Evolutionary conservation across 495 filamentous ascomycete species (phyloP).

Genomic region (Bathelium albidoporum): DNA sequence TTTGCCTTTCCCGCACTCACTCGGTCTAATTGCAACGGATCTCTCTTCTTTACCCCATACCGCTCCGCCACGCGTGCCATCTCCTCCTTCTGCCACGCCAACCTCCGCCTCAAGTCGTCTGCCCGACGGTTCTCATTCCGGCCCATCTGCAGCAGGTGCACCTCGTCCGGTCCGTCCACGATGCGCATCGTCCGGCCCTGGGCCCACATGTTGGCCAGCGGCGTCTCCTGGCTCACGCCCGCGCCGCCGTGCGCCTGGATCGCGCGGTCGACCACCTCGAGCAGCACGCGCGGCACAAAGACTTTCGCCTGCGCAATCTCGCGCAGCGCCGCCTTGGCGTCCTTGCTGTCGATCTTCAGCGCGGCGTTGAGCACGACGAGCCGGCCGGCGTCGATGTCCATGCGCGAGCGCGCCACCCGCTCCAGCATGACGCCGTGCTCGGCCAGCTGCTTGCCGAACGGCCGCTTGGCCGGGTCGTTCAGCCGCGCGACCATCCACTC

Average conservation of each 20-base stretch:
- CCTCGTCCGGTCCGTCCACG: constrained; percentile 35
- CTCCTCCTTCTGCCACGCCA: constrained; percentile 30
- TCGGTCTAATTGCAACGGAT: constrained; percentile 28
- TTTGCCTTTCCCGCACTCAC: constrained; percentile 11
- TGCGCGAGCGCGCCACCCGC: constrained; percentile 28
- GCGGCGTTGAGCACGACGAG: constrained; percentile 34
- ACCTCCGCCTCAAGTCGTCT: constrained; percentile 21
- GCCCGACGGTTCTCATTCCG: constrained; percentile 36
- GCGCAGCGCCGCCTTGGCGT: constrained; percentile 35
- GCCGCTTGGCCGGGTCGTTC: constrained; percentile 34
- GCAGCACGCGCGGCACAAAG: constrained; percentile 27
- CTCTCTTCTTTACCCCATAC: constrained; percentile 29
- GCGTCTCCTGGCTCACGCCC: constrained; percentile 30
- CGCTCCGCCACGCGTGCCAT: constrained; percentile 24
- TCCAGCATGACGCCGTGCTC: constrained; percentile 37
- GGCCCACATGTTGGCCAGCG: constrained; percentile 26
- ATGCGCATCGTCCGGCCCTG: constrained; percentile 27
- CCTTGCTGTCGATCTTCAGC: constrained; percentile 32
- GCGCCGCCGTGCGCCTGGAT: constrained; percentile 36
- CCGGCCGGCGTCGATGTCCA: constrained; percentile 35
- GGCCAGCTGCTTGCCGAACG: constrained; percentile 32
- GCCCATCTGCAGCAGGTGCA: constrained; percentile 34
- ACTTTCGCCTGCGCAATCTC: constrained; percentile 38
- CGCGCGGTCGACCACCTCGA: constrained; percentile 31
- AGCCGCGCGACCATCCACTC: constrained; percentile 34